phyloP scores from a whole-genome alignment of 495 filamentous ascomycete genomes.

The Lasiosphaeria hispida region DNA sequence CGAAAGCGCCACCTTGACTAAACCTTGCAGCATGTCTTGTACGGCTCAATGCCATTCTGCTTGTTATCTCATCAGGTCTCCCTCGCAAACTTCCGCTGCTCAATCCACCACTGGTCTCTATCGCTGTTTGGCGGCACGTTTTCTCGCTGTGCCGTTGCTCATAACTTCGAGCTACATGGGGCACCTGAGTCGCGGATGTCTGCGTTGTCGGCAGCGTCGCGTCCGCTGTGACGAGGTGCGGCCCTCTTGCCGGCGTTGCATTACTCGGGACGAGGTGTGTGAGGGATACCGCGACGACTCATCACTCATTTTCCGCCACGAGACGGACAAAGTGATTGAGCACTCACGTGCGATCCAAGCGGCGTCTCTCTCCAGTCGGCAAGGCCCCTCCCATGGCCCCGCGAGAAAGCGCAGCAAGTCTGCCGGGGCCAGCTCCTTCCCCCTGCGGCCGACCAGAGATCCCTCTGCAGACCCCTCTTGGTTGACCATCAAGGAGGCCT shows the following conservation, averaged over 20 bases:
- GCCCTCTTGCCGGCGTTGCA: conserved; percentile 31
- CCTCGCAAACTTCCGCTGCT: no score
- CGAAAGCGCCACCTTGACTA: no score
- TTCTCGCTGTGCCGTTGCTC: no score
- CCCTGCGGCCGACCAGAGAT: not conserved
- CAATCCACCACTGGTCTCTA: no score
- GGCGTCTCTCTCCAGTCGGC: no score
- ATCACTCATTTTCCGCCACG: conserved; percentile 30
- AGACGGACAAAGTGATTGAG: conserved; percentile 14
- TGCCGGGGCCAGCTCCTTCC: not conserved
- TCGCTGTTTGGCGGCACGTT: no score
- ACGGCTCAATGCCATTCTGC: no score
- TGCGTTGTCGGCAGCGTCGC: conserved; percentile 1
- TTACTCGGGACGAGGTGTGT: conserved; percentile 31
- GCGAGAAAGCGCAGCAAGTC: not conserved
- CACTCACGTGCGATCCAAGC: no score
- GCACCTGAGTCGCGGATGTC: conserved; percentile 2
- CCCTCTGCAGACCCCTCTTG: no score
- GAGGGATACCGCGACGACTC: conserved; percentile 33
- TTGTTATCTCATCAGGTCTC: no score
- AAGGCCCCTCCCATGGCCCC: not conserved
- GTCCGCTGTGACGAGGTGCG: conserved; percentile 25
- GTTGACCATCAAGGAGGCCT: not conserved
- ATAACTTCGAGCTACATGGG: no score
- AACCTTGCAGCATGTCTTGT: no score